A percentile compares a stretch with the other conserved stretches of the same genome.
phyloP scores from a whole-genome alignment of 1,284 basidiomycete genomes.

The Sphaerobolus stellatus region DNA sequence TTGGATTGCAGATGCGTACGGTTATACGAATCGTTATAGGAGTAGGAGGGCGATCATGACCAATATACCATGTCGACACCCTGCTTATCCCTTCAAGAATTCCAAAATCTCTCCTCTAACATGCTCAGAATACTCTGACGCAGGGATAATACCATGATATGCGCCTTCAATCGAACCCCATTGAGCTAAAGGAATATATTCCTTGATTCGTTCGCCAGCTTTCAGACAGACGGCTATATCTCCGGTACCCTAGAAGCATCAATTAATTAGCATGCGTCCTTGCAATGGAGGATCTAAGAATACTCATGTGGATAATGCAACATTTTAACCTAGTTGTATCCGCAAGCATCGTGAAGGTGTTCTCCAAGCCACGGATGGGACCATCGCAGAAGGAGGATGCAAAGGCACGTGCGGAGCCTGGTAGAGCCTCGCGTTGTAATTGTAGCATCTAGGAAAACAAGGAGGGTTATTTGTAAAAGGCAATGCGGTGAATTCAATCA shows the following conservation, averaged over 20 bases:
- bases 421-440: constrained; percentile 69
- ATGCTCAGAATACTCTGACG: constrained; percentile 42
- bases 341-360: constrained; percentile 51
- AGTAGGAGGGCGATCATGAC: no score
- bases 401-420: constrained; percentile 68
- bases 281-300: constrained; percentile 1
- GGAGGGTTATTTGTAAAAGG: background rate
- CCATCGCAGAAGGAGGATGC: constrained; percentile 74
- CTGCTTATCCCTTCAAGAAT: no score
- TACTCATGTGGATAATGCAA: constrained; percentile 58
- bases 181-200: constrained; percentile 51
- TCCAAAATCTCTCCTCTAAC: constrained; percentile 40
- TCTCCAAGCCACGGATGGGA: constrained; percentile 57
- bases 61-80: no score
- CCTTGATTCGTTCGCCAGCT: constrained; percentile 54
- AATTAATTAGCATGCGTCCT: constrained; percentile 4
- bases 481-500: background rate
- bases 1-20: no score
- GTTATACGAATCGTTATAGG: no score
- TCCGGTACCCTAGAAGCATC: constrained; percentile 55
- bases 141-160: constrained; percentile 63
- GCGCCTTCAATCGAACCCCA: constrained; percentile 59
- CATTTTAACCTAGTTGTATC: constrained; percentile 48
- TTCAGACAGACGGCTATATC: constrained; percentile 64
- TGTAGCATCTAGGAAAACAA: constrained; percentile 55